Percentiles rank a stretch among this genome's conserved stretches.
phyloP scores from a whole-genome alignment of 352 stramenopile species.

The Globisporangium camurandrum region DNA sequence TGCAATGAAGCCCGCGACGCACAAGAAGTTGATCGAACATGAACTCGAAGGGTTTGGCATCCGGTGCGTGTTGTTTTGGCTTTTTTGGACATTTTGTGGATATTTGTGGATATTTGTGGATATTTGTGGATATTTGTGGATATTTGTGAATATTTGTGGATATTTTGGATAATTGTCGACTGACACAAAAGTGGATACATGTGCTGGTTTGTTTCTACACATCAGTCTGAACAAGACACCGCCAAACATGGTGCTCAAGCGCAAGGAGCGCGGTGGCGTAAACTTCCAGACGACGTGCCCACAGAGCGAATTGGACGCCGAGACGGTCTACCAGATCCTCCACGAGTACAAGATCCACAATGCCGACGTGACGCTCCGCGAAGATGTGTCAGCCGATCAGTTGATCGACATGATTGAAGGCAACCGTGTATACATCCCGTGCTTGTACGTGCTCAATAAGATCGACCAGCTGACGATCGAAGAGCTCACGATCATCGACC shows the following conservation, averaged over 20 bases:
- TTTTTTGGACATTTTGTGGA: background rate
- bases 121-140: too few relatives aligned
- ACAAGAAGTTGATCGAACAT: constrained; percentile 98
- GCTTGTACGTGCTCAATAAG: constrained; percentile 99
- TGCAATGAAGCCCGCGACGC: constrained; percentile 93
- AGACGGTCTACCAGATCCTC: constrained; percentile 93
- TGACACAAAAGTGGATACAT: too few relatives aligned
- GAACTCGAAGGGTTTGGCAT: constrained; percentile 99
- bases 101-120: background rate
- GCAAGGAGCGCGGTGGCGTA: constrained; percentile 96
- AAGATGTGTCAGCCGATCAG: constrained; percentile 96
- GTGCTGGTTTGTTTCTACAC: too few relatives aligned
- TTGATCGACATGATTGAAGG: constrained; percentile 99
- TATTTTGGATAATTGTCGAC: too few relatives aligned
- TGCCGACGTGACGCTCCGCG: constrained; percentile 93
- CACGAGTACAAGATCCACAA: constrained; percentile 99
- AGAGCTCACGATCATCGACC: constrained; percentile 97
- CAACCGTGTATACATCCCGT: constrained; percentile 97
- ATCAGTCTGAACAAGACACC: constrained; percentile 95
- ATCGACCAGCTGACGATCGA: constrained; percentile 99
- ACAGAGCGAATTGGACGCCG: constrained; percentile 90
- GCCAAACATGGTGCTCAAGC: constrained; percentile 95
- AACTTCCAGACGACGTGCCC: constrained; percentile 94
- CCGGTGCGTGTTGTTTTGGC: constrained; percentile 23
- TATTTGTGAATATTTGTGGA: too few relatives aligned